Percentiles rank a stretch among this genome's conserved stretches.
These are phyloP conservation scores for Ogataea nitratoaversa DNA, from an alignment of 805 yeast genomes.

Conservation along the genomic window DNA sequence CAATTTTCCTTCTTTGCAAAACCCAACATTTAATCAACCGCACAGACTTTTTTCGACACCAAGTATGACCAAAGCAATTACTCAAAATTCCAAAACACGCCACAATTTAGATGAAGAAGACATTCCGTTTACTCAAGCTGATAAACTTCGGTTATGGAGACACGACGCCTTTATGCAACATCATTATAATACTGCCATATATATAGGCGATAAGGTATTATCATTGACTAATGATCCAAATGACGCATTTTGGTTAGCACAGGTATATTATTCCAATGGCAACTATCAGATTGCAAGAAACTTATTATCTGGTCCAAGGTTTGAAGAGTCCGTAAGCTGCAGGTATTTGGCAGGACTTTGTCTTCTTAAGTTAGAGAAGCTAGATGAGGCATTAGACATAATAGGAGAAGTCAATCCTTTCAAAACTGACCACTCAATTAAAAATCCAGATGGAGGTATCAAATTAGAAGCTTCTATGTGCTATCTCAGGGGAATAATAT, in stretches of 20 bases:
- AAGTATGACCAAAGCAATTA: constrained; percentile 15
- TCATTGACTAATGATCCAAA: constrained; percentile 81
- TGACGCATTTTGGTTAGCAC: constrained; percentile 96
- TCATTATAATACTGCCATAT: constrained; percentile 84
- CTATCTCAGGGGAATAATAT: constrained; percentile 77
- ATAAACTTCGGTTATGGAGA: constrained; percentile 83
- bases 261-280: constrained; percentile 74
- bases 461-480: constrained; percentile 85
- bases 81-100: constrained; percentile 6
- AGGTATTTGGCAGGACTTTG: constrained; percentile 77
- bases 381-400: constrained; percentile 86
- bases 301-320: constrained; percentile 53
- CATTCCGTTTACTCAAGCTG: constrained; percentile 69
- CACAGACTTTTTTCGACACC: constrained; percentile 24
- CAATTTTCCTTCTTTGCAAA: constrained; percentile 15
- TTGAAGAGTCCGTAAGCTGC: constrained; percentile 65
- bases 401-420: constrained; percentile 83
- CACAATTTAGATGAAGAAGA: constrained; percentile 19
- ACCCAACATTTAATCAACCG: constrained; percentile 16
- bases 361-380: constrained; percentile 62
- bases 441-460: constrained; percentile 74
- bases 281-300: constrained; percentile 76
- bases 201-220: constrained; percentile 85
- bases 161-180: constrained; percentile 92
- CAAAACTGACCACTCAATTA: constrained; percentile 31